Conservation (phyloP, 139 green algal genomes). For the Chlorella ohadii region DNA sequence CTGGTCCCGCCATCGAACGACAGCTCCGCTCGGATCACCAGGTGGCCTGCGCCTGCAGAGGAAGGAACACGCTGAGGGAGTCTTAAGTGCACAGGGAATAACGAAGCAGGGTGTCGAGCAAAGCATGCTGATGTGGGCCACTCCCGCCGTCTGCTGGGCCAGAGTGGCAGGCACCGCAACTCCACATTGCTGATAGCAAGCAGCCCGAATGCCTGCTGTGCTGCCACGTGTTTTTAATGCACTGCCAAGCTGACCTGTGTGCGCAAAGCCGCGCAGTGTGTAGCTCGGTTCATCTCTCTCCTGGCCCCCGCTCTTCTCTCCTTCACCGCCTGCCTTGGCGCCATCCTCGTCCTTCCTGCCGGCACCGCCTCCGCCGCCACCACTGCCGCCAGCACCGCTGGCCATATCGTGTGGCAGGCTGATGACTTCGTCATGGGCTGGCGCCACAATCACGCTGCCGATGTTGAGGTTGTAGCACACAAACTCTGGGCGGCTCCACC, state of each 20-base stretch:
- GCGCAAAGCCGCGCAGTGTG: neutral
- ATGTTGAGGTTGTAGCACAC: slow-evolving; percentile 19
- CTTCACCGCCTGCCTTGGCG: too few relatives aligned
- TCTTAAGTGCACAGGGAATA: too few relatives aligned
- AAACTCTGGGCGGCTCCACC: neutral
- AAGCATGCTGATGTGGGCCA: too few relatives aligned
- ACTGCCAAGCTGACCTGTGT: slow-evolving; percentile 12
- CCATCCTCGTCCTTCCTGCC: neutral
- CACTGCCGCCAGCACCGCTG: neutral
- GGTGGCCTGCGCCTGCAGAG: neutral
- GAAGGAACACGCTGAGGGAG: too few relatives aligned
- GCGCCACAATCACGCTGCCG: neutral
- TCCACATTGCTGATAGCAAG: too few relatives aligned
- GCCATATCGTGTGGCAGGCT: neutral
- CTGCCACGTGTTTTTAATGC: too few relatives aligned
- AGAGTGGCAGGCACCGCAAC: too few relatives aligned
- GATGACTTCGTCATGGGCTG: neutral
- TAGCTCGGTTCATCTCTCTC: neutral
- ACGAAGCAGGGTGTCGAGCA: too few relatives aligned
- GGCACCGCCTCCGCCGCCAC: neutral
- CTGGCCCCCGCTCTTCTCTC: too few relatives aligned
- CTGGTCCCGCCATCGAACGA: neutral
- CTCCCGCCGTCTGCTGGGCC: too few relatives aligned
- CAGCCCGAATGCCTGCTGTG: too few relatives aligned
- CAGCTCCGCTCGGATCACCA: neutral